Evolutionary conservation across 192 early-diverging fungal genomes (phyloP).

Genomic region (Coemansia sp.): DNA sequence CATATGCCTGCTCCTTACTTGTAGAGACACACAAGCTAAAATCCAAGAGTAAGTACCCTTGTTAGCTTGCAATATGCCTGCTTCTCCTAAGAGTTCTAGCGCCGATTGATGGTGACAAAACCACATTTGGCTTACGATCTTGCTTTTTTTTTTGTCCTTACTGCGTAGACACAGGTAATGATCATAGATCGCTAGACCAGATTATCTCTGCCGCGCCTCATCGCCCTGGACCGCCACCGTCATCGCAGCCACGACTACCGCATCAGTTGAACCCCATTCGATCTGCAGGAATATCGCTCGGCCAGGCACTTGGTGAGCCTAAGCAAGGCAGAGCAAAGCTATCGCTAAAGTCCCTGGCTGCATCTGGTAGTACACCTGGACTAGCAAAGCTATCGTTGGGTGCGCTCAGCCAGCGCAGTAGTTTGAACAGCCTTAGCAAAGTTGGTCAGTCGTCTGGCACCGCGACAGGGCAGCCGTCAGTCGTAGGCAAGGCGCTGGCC

Average conservation of each 20-base stretch:
- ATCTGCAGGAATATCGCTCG: neutral
- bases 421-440: neutral
- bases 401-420: constrained; percentile 3
- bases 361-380: neutral
- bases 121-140: neutral
- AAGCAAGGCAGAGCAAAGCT: neutral
- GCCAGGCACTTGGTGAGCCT: neutral
- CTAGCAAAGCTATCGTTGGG: constrained; percentile 17
- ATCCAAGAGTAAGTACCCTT: constrained; percentile 35
- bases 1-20: neutral
- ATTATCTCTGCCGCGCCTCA: constrained; percentile 27
- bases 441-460: neutral
- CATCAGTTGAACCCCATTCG: neutral
- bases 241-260: neutral
- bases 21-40: constrained; percentile 46
- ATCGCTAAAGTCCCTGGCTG: constrained; percentile 26
- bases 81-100: neutral
- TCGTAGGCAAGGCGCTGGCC: constrained; percentile 49
- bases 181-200: constrained; percentile 23
- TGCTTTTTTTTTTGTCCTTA: neutral
- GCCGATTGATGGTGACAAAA: neutral
- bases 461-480: neutral
- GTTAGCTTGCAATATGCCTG: neutral
- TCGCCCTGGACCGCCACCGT: constrained; percentile 29
- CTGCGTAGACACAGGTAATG: constrained; percentile 16